phyloP scores from a whole-genome alignment of 768 basidiomycete genomes.

The Pisolithus orientalis region DNA sequence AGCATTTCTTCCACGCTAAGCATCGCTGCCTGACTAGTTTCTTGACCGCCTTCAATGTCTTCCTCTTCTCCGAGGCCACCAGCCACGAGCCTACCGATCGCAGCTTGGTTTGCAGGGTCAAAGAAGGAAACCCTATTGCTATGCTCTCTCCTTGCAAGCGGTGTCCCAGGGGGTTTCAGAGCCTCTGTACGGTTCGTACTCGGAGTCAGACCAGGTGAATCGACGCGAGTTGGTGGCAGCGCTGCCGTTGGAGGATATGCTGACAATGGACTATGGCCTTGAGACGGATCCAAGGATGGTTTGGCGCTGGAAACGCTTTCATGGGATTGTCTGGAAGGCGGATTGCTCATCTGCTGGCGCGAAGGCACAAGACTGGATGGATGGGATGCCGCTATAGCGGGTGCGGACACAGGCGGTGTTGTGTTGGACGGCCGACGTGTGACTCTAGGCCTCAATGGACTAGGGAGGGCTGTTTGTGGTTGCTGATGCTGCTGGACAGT shows the following conservation, averaged over 20 bases:
- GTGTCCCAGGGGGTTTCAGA: slow-evolving; percentile 25
- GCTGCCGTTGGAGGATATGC: slow-evolving; percentile 5
- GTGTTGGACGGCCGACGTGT: slow-evolving; percentile 42
- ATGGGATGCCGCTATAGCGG: slow-evolving; percentile 13
- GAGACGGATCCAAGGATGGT: slow-evolving; percentile 16
- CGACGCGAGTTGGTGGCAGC: slow-evolving; percentile 13
- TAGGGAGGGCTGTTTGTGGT: slow-evolving; percentile 22
- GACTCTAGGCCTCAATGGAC: slow-evolving; percentile 30
- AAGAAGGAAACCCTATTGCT: slow-evolving; percentile 78
- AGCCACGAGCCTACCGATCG: slow-evolving; percentile 63
- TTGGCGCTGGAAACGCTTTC: slow-evolving; percentile 5
- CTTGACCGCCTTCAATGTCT: slow-evolving; percentile 55
- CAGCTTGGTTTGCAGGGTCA: slow-evolving; percentile 70
- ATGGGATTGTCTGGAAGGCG: slow-evolving; percentile 19
- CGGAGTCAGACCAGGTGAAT: slow-evolving; percentile 8
- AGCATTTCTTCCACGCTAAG: slow-evolving; percentile 97
- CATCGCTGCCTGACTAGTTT: slow-evolving; percentile 75
- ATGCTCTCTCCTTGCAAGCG: slow-evolving; percentile 44
- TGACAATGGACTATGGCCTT: slow-evolving; percentile 14
- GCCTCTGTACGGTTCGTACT: slow-evolving; percentile 23
- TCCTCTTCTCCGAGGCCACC: slow-evolving; percentile 40
- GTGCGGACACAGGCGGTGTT: slow-evolving; percentile 27
- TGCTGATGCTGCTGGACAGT: slow-evolving; percentile 1
- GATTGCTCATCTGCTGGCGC: slow-evolving; percentile 16
- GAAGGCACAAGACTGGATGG: slow-evolving; percentile 21